Conservation (phyloP, 179 eudicot genomes). For the Heliamphora pulchella region DNA sequence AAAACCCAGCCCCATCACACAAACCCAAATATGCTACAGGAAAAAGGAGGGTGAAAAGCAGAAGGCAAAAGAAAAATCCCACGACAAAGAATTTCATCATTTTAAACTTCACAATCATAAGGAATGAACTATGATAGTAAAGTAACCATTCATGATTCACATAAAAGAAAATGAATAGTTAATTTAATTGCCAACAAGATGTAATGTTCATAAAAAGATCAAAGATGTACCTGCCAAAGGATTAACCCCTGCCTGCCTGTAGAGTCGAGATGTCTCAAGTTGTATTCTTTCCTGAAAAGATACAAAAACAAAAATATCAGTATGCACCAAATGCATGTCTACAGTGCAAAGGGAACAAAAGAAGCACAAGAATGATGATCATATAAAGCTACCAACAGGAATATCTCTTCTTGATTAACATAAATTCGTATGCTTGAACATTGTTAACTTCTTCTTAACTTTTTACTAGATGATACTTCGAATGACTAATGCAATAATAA, state of each 20-base stretch:
- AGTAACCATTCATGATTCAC: neutral
- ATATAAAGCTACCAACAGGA: conserved; percentile 1
- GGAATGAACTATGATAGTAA: neutral
- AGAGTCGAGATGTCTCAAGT: conserved; percentile 91
- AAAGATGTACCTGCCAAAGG: conserved; percentile 80
- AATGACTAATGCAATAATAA: neutral
- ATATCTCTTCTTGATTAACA: neutral
- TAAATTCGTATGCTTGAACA: neutral
- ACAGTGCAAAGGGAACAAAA: neutral
- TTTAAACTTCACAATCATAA: conserved; percentile 7
- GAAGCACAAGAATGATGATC: neutral
- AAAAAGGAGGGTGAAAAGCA: neutral
- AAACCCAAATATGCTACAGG: neutral
- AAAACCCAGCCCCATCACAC: neutral
- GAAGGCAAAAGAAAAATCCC: neutral
- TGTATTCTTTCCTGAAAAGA: conserved; percentile 80
- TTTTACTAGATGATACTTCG: conserved; percentile 1
- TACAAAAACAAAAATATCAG: conserved; percentile 8
- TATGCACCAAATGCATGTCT: conserved; percentile 8
- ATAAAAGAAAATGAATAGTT: neutral
- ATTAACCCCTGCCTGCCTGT: conserved; percentile 91
- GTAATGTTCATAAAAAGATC: conserved; percentile 5
- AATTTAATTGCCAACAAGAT: conserved; percentile 5
- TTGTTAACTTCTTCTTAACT: conserved; percentile 1
- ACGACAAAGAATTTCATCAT: neutral